phyloP scores from a whole-genome alignment of 345 rosid genomes.

The Laguncularia racemosa region DNA sequence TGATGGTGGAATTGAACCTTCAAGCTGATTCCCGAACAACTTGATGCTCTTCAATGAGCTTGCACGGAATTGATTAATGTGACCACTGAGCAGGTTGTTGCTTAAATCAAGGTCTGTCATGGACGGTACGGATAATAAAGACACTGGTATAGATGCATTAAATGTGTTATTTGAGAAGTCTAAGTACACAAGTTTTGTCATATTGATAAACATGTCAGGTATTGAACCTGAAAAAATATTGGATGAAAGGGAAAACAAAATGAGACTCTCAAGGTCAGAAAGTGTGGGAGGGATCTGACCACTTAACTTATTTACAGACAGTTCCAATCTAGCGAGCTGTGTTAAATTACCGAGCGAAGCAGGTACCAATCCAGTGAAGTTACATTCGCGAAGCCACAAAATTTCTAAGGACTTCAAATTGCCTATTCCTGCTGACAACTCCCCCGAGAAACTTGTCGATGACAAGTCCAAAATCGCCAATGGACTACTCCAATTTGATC shows the following conservation, averaged over 20 bases:
- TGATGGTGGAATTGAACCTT: slow-evolving; percentile 18
- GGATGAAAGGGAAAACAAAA: not conserved
- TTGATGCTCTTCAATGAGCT: not conserved
- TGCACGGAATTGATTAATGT: not conserved
- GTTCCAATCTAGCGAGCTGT: slow-evolving; percentile 1
- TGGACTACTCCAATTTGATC: slow-evolving; percentile 9
- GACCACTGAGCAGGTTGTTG: slow-evolving; percentile 5
- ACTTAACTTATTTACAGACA: not conserved
- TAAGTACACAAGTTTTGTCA: slow-evolving; percentile 2
- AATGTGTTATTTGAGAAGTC: slow-evolving; percentile 7
- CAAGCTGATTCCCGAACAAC: slow-evolving; percentile 7
- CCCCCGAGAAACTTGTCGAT: slow-evolving; percentile 5
- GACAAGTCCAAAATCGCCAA: not conserved
- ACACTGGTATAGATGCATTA: slow-evolving; percentile 15
- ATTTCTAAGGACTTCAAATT: slow-evolving; percentile 2
- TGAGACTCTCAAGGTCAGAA: not conserved
- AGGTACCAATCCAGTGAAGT: slow-evolving; percentile 21
- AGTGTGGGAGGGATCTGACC: not conserved
- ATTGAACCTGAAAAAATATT: slow-evolving; percentile 5
- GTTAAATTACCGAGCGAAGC: slow-evolving; percentile 18
- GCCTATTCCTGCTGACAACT: slow-evolving; percentile 14
- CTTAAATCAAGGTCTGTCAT: slow-evolving; percentile 4
- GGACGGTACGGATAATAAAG: slow-evolving; percentile 14
- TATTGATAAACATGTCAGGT: not conserved
- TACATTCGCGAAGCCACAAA: not conserved